These are phyloP conservation scores for Cyberlindnera americana DNA, from an alignment of 805 yeast species.

Conservation along the genomic window DNA sequence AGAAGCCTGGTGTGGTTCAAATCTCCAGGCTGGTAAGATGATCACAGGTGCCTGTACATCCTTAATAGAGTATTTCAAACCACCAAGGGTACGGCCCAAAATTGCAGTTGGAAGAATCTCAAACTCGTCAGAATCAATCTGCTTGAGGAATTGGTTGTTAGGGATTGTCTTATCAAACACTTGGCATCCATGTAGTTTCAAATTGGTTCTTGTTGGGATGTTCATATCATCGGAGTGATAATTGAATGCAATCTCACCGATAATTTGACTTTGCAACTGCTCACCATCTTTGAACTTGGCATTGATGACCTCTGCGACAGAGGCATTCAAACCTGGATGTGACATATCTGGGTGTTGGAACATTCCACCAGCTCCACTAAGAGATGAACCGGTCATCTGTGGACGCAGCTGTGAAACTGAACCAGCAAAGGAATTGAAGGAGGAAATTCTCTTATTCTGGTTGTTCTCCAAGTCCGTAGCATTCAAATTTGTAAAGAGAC, in stretches of 20 bases:
- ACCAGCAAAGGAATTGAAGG: slow-evolving; percentile 27
- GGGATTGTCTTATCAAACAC: slow-evolving; percentile 44
- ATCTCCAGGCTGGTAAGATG: slow-evolving; percentile 85
- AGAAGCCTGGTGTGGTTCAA: slow-evolving; percentile 80
- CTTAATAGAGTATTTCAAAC: slow-evolving; percentile 66
- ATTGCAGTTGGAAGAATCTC: slow-evolving; percentile 47
- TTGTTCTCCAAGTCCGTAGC: slow-evolving; percentile 30
- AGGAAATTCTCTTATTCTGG: slow-evolving; percentile 25
- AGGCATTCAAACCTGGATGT: slow-evolving; percentile 68
- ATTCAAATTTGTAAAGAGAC: slow-evolving; percentile 43
- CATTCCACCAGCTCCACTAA: slow-evolving; percentile 32
- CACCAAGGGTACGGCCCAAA: slow-evolving; percentile 68
- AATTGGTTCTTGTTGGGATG: slow-evolving; percentile 40
- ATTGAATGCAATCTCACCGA: slow-evolving; percentile 86
- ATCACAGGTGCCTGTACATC: slow-evolving; percentile 59
- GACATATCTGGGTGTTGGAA: slow-evolving; percentile 51
- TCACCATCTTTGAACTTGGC: slow-evolving; percentile 71
- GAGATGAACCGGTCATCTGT: slow-evolving; percentile 41
- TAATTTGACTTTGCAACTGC: slow-evolving; percentile 53
- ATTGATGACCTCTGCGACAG: slow-evolving; percentile 81
- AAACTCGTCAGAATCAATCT: slow-evolving; percentile 40
- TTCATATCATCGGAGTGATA: slow-evolving; percentile 39
- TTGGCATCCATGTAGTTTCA: slow-evolving; percentile 41
- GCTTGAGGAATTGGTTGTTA: slow-evolving; percentile 52
- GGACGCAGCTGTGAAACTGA: slow-evolving; percentile 34